These are phyloP conservation scores for Rosa hybrid DNA, from an alignment of 331 rosid genomes.

Conservation along the genomic window DNA sequence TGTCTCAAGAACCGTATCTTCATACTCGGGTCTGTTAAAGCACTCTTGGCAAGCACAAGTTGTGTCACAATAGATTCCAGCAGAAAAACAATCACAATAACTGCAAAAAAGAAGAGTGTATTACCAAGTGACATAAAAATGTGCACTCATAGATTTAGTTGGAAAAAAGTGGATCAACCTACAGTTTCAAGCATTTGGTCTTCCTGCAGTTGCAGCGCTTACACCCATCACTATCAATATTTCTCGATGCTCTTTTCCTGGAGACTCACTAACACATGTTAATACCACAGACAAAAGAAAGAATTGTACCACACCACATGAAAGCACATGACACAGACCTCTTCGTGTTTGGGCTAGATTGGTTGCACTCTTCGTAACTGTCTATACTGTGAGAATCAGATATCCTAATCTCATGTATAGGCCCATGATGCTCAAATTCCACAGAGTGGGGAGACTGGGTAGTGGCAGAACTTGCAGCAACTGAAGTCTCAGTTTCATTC, in stretches of 20 bases:
- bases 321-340: conserved; percentile 40
- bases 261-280: conserved; percentile 26
- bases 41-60: conserved; percentile 69
- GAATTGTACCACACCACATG: not conserved
- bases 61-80: conserved; percentile 55
- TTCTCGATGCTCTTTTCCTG: conserved; percentile 49
- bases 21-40: conserved; percentile 48
- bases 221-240: conserved; percentile 37
- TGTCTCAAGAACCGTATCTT: conserved; percentile 42
- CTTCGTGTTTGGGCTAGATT: conserved; percentile 45
- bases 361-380: conserved; percentile 35
- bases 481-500: conserved; percentile 28
- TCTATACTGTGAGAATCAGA: conserved; percentile 23
- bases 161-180: conserved; percentile 29
- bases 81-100: conserved; percentile 74
- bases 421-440: conserved; percentile 29
- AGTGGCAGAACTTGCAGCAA: conserved; percentile 30
- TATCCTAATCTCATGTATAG: conserved; percentile 33
- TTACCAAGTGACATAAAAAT: conserved; percentile 11
- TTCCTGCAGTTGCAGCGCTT: conserved; percentile 70
- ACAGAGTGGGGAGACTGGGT: conserved; percentile 28
- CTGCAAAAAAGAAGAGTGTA: conserved; percentile 35
- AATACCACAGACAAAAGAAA: conserved; percentile 11
- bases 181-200: conserved; percentile 79
- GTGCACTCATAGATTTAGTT: not conserved